Conservation (phyloP, 2,329 filamentous ascomycete species). For the Meredithiella fracta region DNA sequence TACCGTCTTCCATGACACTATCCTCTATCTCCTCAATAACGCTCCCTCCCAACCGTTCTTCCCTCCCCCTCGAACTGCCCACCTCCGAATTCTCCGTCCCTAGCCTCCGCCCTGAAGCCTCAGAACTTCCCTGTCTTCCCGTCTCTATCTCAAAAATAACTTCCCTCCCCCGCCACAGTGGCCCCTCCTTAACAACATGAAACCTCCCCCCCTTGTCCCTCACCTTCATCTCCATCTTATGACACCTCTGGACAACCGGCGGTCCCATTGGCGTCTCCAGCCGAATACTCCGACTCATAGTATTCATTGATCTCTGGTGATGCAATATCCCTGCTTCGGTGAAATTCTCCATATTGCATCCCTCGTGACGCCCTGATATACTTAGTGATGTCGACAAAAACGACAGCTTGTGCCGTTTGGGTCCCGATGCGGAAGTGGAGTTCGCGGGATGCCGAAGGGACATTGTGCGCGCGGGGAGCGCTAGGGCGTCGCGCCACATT, state of each 20-base stretch:
- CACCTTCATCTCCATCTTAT: conserved; percentile 8
- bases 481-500: conserved; percentile 9
- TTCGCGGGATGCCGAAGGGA: neutral
- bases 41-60: neutral
- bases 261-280: conserved; percentile 6
- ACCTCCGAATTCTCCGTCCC: neutral
- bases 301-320: neutral
- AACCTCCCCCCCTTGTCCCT: conserved; percentile 10
- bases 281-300: conserved; percentile 9
- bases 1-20: neutral
- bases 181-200: conserved; percentile 10
- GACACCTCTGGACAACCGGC: neutral
- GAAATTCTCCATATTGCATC: neutral
- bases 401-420: neutral
- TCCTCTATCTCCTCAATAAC: neutral
- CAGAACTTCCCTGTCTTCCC: neutral
- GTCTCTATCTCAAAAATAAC: conserved; percentile 10
- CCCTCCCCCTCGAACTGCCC: neutral
- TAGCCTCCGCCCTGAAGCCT: neutral
- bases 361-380: neutral
- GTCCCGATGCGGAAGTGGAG: neutral
- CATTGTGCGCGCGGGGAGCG: conserved; percentile 7
- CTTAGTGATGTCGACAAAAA: conserved; percentile 1
- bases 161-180: neutral
- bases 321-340: neutral